Evolutionary conservation across 2,329 filamentous ascomycete species (phyloP).

Genomic region (Neophaeococcomyces mojaviensis): DNA sequence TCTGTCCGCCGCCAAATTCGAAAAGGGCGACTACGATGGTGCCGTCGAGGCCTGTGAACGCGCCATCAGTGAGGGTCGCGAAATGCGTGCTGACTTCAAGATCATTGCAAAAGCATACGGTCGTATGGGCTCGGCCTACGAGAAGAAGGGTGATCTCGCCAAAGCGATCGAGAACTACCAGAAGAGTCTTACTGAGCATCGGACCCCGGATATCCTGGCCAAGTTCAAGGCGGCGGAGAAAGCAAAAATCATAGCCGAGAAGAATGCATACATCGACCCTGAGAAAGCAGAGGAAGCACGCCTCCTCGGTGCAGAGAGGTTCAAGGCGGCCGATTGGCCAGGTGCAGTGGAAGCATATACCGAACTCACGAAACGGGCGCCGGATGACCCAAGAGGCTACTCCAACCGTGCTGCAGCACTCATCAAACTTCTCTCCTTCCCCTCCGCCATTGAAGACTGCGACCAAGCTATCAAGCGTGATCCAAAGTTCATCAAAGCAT

Average conservation of each 20-base stretch:
- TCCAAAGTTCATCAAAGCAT: slow-evolving; percentile 85
- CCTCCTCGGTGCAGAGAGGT: slow-evolving; percentile 89
- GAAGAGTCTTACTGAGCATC: slow-evolving; percentile 90
- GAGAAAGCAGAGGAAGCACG: slow-evolving; percentile 91
- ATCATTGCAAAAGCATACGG: slow-evolving; percentile 86
- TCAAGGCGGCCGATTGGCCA: slow-evolving; percentile 95
- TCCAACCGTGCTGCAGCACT: slow-evolving; percentile 96
- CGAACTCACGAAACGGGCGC: slow-evolving; percentile 94
- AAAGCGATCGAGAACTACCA: slow-evolving; percentile 85
- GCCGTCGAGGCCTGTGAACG: slow-evolving; percentile 80
- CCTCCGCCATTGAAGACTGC: slow-evolving; percentile 86
- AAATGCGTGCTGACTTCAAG: slow-evolving; percentile 93
- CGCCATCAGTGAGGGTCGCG: slow-evolving; percentile 82
- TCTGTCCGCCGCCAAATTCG: slow-evolving; percentile 84
- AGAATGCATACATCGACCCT: slow-evolving; percentile 76
- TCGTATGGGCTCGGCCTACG: slow-evolving; percentile 86
- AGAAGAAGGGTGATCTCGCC: slow-evolving; percentile 73
- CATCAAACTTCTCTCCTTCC: slow-evolving; percentile 94
- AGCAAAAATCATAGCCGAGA: slow-evolving; percentile 67
- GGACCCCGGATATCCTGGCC: slow-evolving; percentile 83
- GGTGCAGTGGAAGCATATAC: slow-evolving; percentile 87
- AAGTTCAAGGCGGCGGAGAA: slow-evolving; percentile 92
- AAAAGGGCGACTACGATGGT: slow-evolving; percentile 89
- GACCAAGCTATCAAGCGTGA: slow-evolving; percentile 86
- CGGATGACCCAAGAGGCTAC: slow-evolving; percentile 87